Conservation (phyloP, 78 protist species). For the Dictyostelium brefeldianum region DNA sequence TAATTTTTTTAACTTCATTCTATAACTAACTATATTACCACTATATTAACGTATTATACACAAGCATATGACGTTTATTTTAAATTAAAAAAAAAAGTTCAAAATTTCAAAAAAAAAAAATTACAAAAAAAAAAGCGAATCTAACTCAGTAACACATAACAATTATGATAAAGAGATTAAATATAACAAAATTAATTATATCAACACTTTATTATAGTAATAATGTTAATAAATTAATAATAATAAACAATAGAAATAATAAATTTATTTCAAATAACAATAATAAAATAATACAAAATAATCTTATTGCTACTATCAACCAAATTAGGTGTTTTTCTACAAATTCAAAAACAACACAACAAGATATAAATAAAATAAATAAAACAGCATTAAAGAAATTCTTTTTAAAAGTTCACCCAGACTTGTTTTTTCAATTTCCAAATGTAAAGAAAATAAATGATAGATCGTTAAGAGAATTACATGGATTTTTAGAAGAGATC, state of each 20-base stretch:
- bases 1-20: too few relatives aligned
- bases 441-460: slow-evolving; percentile 42
- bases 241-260: not conserved
- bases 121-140: too few relatives aligned
- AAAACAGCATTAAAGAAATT: slow-evolving; percentile 38
- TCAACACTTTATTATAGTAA: not conserved
- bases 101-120: not conserved
- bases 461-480: slow-evolving; percentile 30
- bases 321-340: not conserved
- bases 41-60: too few relatives aligned
- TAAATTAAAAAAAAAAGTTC: not conserved
- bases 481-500: slow-evolving; percentile 31
- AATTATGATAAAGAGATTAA: too few relatives aligned
- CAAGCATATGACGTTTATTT: not conserved
- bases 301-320: not conserved
- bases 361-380: not conserved
- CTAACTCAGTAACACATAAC: too few relatives aligned
- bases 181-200: too few relatives aligned
- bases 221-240: not conserved
- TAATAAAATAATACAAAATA: not conserved
- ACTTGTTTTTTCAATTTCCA: slow-evolving; percentile 42
- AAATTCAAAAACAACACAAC: slow-evolving; percentile 17
- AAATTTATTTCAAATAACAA: not conserved
- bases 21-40: too few relatives aligned
- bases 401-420: slow-evolving; percentile 51